Percentiles rank a stretch among this genome's conserved stretches.
Evolutionary conservation across 225 moss, liverwort and hornwort species (phyloP).

Genomic region (Bryum argenteum): DNA sequence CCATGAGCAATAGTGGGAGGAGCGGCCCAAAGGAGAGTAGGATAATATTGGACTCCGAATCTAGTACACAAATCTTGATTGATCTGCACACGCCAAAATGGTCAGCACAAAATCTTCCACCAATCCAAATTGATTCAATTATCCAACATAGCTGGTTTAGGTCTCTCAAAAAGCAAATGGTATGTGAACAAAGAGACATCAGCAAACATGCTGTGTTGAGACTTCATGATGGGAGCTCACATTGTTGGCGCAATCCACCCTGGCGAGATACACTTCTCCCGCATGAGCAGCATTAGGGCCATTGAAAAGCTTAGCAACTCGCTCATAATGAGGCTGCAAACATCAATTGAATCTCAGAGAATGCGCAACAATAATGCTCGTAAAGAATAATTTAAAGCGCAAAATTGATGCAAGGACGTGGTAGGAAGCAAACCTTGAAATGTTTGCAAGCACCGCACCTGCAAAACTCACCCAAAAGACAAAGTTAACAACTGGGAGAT

Average conservation of each 20-base stretch:
- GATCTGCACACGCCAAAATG: conserved; percentile 61
- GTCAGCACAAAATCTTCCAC: conserved; percentile 27
- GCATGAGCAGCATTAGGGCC: conserved; percentile 55
- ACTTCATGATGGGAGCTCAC: conserved; percentile 24
- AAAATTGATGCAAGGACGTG: conserved; percentile 3
- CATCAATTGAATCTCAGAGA: conserved; percentile 24
- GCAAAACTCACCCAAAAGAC: conserved; percentile 27
- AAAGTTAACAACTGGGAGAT: conserved; percentile 20
- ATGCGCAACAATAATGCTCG: background rate
- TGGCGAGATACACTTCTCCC: conserved; percentile 58
- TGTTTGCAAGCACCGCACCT: conserved; percentile 64
- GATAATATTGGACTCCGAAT: conserved; percentile 68
- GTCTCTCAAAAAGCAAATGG: background rate
- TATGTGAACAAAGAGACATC: background rate
- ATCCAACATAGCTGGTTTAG: background rate
- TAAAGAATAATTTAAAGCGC: too few relatives aligned
- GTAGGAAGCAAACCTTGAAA: conserved; percentile 46
- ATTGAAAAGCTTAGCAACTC: conserved; percentile 61
- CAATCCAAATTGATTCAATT: background rate
- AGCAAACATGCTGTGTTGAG: background rate
- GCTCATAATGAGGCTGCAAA: conserved; percentile 64
- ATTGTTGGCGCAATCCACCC: conserved; percentile 63
- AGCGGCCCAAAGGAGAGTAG: conserved; percentile 80
- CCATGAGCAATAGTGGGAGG: conserved; percentile 68
- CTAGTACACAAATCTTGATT: conserved; percentile 73